Base-by-base conservation (phyloP, 352 stramenopile genomes). In the Aphanomyces cochlioides region DNA sequence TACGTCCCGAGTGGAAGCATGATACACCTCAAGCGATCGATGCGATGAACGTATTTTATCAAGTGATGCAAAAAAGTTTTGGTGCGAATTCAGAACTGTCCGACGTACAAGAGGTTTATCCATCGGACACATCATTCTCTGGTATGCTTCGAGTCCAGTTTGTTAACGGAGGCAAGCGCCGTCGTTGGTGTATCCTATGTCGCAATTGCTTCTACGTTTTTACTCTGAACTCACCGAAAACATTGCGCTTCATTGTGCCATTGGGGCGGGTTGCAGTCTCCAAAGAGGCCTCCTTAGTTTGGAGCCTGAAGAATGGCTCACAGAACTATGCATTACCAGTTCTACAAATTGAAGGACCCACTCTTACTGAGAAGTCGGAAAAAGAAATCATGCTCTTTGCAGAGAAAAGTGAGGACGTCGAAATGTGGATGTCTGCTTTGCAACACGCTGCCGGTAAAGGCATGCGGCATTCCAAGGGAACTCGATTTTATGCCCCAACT, bases 161-260 rank as follows among this genome's bases (percentile, higher is more conserved):
- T 3, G 92, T 92, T 64, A 90, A 85, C 19, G 91, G 83, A 0
- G 82, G 89, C 47, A 85, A 84, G 72, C 85, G 88, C 12, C 59
- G 59, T 12, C 64, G 64, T 5, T 96, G 88, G 88, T 95, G 93
- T 59, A 87, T 96, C 70, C 74, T 96, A 15, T 93, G 87, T 48
- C 87, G 87, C 72, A 95, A 93, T 57, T 96, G 87, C 48, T 73
- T 96, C 47, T 96, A 96, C 84, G 91, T 93, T 69, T 96, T 96
- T 56, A 90, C 84, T 1, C 89, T 76, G 69, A 36, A 61, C 21
- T 19, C 50, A 3, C 78, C 75, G 41, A 93, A 93, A 64, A 83
- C 92, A 71, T 73, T 96, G 28, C 84, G 85, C 0, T 84, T 85
- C n/a, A 95, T 96, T 69, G 90, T 96, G 56, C 88, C 88, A 5